Base-by-base conservation (phyloP, 2,329 filamentous ascomycete species). In the Ascochyta clinopodiicola region DNA sequence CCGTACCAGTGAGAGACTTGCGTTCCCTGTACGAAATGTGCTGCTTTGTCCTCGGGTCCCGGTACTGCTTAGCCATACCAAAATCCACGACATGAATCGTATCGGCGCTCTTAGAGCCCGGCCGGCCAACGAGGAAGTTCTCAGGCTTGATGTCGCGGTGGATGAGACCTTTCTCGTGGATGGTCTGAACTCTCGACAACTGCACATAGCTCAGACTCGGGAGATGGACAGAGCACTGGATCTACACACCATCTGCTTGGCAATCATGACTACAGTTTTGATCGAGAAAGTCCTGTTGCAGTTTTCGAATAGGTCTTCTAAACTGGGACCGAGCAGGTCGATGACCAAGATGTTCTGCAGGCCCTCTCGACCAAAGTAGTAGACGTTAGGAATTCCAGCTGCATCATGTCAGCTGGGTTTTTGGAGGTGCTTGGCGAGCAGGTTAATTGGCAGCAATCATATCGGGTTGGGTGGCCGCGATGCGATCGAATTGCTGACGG, bases 71-170 rank as follows among this genome's bases (percentile, higher is more conserved):
- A 61, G 95, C 95, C 95, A 99, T 98, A 71, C 95, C 95, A 71
- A 99, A 99, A 78, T 99, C 95, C 70, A 99, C 93, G 34, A 98
- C 95, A 73, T 99, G 94, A 66, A 99, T 97, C 51, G 98, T 92
- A 76, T 97, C 98, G 71, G 93, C 91, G n/a, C 91, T 86, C 80
- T 98, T 98, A 57, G 92, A 93, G 68, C 88, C 89, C 0, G 92
- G 92, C 44, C 94, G 88, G 50, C 95, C 95, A 69, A 98, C 97
- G 61, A 99, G 85, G 81, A 99, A 98, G 82, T 99, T 99, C 81
- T 99, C 95, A 52, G 95, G 95, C 79, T 99, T 99, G 83, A 99
- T 98, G 75, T 99, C 95, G 67, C 95, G 89, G 80, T 99, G 98
- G 77, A 99, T 98, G 60, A 98, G 84, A 78, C 98, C 98, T 86